These are phyloP conservation scores for Apiospora koreana DNA, from an alignment of 2,329 filamentous ascomycete genomes.

Conservation along the genomic window DNA sequence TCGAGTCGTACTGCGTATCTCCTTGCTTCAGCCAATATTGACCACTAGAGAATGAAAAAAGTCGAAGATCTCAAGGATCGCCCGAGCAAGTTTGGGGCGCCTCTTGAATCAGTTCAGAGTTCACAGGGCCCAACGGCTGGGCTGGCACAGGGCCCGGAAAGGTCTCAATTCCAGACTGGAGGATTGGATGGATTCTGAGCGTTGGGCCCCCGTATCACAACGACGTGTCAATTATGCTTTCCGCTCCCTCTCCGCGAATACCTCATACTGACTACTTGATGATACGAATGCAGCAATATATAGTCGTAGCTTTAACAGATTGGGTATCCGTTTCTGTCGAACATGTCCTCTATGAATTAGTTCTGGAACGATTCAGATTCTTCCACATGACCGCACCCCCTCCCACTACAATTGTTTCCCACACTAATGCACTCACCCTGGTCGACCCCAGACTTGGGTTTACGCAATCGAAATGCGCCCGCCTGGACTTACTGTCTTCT, in stretches of 20 bases:
- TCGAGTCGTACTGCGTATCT: not conserved
- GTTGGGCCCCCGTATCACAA: not conserved
- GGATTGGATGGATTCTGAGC: not conserved
- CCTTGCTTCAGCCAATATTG: not conserved
- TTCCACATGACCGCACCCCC: constrained; percentile 3
- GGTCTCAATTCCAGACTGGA: not conserved
- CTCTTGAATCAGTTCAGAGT: not conserved
- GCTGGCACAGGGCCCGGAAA: not conserved
- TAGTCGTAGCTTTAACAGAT: too few species aligned
- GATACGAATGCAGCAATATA: not conserved
- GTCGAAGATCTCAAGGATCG: not conserved
- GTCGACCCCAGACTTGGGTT: constrained; percentile 11
- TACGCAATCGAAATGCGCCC: constrained; percentile 7
- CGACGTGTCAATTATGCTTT: not conserved
- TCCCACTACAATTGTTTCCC: not conserved
- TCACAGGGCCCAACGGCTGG: not conserved
- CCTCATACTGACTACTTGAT: not conserved
- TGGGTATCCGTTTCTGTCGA: not conserved
- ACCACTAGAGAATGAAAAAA: not conserved
- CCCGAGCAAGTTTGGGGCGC: not conserved
- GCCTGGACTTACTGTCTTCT: not conserved
- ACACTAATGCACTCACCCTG: constrained; percentile 10
- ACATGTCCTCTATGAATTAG: not conserved
- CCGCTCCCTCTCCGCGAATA: not conserved
- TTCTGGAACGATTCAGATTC: constrained; percentile 7